Percentiles rank a stretch among this genome's conserved stretches.
Evolutionary conservation across 192 early-diverging fungal genomes (phyloP).

Genomic region (Coemansia sp.): DNA sequence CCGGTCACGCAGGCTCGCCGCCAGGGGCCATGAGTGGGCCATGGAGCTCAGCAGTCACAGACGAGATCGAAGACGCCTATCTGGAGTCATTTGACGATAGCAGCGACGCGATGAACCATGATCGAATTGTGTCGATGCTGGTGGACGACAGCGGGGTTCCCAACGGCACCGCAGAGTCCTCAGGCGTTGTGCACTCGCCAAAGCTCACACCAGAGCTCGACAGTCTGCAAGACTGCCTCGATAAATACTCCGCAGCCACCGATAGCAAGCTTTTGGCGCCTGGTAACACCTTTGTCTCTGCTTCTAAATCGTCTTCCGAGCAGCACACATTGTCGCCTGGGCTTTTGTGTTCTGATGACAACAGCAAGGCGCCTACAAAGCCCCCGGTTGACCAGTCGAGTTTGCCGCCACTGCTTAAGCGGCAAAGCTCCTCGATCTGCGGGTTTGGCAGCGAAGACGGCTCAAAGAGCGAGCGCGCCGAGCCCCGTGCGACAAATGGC

Average conservation of each 20-base stretch:
- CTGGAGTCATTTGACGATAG: conserved; percentile 63
- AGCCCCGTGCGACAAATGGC: conserved; percentile 1
- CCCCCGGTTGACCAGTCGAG: not conserved
- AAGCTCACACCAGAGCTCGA: conserved; percentile 31
- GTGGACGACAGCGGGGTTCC: not conserved
- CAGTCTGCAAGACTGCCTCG: conserved; percentile 29
- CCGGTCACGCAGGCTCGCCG: not conserved
- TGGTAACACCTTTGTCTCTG: not conserved
- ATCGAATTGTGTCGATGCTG: not conserved
- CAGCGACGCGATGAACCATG: conserved; percentile 1
- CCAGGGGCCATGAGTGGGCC: conserved; percentile 1
- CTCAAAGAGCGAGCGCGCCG: not conserved
- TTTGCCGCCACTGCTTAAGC: not conserved
- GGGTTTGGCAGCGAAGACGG: not conserved
- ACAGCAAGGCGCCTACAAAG: not conserved
- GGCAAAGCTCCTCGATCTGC: not conserved
- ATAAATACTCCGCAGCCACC: conserved; percentile 13
- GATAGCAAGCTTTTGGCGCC: not conserved
- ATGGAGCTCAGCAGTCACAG: conserved; percentile 57
- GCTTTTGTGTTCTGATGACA: not conserved
- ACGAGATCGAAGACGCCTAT: conserved; percentile 82
- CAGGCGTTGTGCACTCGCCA: not conserved
- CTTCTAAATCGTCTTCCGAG: not conserved
- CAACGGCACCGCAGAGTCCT: not conserved
- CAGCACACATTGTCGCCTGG: not conserved